Percentiles rank a stretch among this genome's conserved stretches.
Evolutionary conservation across 108 stramenopile genomes (phyloP).

Genomic region (Nitzschia palea): DNA sequence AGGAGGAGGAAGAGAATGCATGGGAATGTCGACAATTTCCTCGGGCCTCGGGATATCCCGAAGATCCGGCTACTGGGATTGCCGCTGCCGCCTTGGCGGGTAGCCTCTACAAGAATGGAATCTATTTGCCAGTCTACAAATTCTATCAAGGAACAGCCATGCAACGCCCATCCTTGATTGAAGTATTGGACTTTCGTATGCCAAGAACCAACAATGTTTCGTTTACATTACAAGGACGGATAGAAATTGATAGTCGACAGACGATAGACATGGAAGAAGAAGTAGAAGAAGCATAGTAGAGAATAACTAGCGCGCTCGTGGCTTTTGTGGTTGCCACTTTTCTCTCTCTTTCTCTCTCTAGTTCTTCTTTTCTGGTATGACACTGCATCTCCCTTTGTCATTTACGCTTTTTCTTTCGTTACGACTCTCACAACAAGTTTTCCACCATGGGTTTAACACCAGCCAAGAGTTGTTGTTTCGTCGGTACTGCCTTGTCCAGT

Average conservation of each 20-base stretch:
- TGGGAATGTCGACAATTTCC: slow-evolving; percentile 71
- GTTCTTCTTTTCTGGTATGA: no score
- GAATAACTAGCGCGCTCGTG: neutral
- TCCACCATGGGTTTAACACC: slow-evolving; percentile 75
- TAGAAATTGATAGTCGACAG: slow-evolving; percentile 28
- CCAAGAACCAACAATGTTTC: neutral
- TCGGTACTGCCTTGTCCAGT: slow-evolving; percentile 57
- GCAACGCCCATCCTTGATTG: slow-evolving; percentile 55
- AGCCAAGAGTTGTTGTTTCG: slow-evolving; percentile 67
- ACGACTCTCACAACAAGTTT: slow-evolving; percentile 49
- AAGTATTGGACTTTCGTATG: slow-evolving; percentile 30
- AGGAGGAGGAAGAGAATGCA: neutral
- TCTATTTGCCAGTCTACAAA: slow-evolving; percentile 34
- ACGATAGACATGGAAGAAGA: slow-evolving; percentile 24
- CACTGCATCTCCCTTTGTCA: no score
- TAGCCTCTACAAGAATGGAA: slow-evolving; percentile 32
- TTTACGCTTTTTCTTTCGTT: neutral
- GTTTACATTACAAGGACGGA: slow-evolving; percentile 29
- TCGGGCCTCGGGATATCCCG: slow-evolving; percentile 58
- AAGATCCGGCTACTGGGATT: slow-evolving; percentile 82
- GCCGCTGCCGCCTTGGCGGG: slow-evolving; percentile 73
- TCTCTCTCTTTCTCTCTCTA: neutral
- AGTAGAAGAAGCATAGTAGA: neutral
- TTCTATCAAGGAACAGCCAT: slow-evolving; percentile 68
- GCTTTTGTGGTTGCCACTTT: no score